Conservation (phyloP, 1,284 basidiomycete species). For the Rhodofomes roseus region DNA sequence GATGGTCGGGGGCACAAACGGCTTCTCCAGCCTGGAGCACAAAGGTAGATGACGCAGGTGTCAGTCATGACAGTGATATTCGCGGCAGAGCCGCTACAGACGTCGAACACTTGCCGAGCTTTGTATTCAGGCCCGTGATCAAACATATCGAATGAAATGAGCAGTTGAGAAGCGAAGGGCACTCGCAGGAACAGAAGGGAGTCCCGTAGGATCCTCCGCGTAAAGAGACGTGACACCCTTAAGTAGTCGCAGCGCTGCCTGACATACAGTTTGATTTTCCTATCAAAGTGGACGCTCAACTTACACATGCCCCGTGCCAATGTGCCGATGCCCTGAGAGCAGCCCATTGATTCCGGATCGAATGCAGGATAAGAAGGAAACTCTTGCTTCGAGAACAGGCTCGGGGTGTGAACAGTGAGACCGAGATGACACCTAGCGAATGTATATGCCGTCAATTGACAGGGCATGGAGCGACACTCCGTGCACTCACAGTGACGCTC, state of each 20-base stretch:
- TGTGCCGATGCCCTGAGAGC: not conserved
- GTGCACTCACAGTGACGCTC: not conserved
- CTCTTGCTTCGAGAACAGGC: not conserved
- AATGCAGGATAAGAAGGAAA: not conserved
- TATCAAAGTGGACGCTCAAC: not conserved
- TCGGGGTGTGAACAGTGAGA: not conserved
- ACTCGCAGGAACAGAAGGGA: slow-evolving; percentile 5
- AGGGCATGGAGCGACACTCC: not conserved
- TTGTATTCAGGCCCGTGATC: slow-evolving; percentile 30
- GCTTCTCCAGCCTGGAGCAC: slow-evolving; percentile 22
- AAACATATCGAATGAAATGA: slow-evolving; percentile 21
- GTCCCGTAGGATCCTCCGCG: not conserved
- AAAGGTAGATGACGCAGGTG: not conserved
- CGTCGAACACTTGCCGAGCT: slow-evolving; percentile 19
- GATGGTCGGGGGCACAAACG: slow-evolving; percentile 40
- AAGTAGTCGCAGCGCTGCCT: not conserved
- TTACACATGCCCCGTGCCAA: not conserved
- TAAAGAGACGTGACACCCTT: not conserved
- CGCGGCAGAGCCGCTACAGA: not conserved
- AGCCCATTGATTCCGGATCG: not conserved
- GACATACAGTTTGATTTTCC: not conserved
- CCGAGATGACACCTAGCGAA: not conserved
- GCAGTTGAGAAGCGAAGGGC: not conserved
- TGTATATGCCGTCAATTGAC: not conserved
- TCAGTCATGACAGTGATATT: not conserved